Base-by-base conservation (phyloP, 2,329 filamentous ascomycete genomes). In the Sphaerulina populicola region DNA sequence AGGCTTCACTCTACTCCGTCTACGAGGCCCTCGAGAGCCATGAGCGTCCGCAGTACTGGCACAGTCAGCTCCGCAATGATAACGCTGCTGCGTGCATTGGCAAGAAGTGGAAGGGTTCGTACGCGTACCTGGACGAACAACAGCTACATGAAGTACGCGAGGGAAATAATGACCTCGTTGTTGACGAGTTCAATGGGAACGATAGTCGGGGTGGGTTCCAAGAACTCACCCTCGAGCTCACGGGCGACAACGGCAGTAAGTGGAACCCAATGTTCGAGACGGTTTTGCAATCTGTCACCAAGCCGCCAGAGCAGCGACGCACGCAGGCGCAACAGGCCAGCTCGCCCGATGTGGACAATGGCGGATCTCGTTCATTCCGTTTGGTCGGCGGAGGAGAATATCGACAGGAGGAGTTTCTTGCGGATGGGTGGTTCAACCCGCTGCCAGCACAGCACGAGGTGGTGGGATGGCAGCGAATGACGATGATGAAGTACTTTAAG, bases 381-480 rank as follows among this genome's bases (percentile, higher is more conserved):
- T 68, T 72, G 51, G 63, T 66, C 12, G 69, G 69, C 6, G 60
- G 59, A 3, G 72, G 72, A 1, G 54, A 61, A n/a, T 70, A 74
- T 31, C 56, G 64, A 6, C 63, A 48, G 12, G 60, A 64, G 41
- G 38, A 49, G 31, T 72, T 71, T 60, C 49, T 57, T 27, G 62
- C 63, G 23, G 55, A 66, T 2, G 77, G 77, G 40, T 76, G 73
- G 66, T 63, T 80, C 15, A 76, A 77, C 56, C 64, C 71, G 0
- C 62, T 80, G 1, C 73, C 73, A 0, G 57, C 66, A 2, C 77
- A 80, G 55, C 54, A 69, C 12, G 70, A 68, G 1, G 73, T 80
- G 10, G 70, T 72, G 0, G 77, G 77, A 15, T 80, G 74, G 68
- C 74, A 77, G 64, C 71, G 76, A 30, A 66, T 80, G 49, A 75